These are phyloP conservation scores for Knoxia roxburghii DNA, from an alignment of 257 asterid genomes.

Conservation along the genomic window DNA sequence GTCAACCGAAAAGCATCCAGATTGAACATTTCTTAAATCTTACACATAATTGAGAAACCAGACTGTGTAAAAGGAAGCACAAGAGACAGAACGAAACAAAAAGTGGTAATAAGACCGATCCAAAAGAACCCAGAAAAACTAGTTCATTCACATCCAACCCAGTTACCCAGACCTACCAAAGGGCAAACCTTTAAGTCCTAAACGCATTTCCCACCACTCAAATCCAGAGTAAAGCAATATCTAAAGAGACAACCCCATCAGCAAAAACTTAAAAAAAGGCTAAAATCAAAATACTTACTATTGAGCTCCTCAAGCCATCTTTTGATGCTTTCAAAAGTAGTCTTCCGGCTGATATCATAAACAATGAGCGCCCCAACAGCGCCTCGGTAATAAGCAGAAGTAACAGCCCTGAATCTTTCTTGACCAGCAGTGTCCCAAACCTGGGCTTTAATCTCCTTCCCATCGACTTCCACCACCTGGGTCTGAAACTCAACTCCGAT, in stretches of 20 bases:
- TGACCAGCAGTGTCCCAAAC: conserved; percentile 94
- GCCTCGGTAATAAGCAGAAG: conserved; percentile 75
- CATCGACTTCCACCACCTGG: conserved; percentile 56
- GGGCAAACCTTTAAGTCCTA: not conserved
- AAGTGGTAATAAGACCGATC: not conserved
- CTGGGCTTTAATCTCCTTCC: conserved; percentile 75
- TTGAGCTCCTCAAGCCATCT: conserved; percentile 73
- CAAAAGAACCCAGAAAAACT: not conserved
- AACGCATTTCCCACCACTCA: not conserved
- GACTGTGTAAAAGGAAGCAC: no score
- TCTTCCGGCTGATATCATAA: conserved; percentile 49
- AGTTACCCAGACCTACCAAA: conserved; percentile 6
- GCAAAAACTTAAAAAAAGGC: not conserved
- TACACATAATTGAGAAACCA: not conserved
- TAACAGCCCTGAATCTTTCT: conserved; percentile 75
- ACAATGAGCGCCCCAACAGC: conserved; percentile 69
- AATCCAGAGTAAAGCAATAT: no score
- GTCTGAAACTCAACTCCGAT: conserved; percentile 90
- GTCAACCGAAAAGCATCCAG: not conserved
- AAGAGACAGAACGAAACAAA: not conserved
- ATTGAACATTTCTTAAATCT: not conserved
- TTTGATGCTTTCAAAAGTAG: conserved; percentile 49
- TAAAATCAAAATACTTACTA: conserved; percentile 25
- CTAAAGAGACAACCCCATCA: not conserved
- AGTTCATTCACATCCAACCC: not conserved